These are phyloP conservation scores for Penicillium fuscoglaucum DNA, from an alignment of 2,329 filamentous ascomycete genomes.

Conservation along the genomic window DNA sequence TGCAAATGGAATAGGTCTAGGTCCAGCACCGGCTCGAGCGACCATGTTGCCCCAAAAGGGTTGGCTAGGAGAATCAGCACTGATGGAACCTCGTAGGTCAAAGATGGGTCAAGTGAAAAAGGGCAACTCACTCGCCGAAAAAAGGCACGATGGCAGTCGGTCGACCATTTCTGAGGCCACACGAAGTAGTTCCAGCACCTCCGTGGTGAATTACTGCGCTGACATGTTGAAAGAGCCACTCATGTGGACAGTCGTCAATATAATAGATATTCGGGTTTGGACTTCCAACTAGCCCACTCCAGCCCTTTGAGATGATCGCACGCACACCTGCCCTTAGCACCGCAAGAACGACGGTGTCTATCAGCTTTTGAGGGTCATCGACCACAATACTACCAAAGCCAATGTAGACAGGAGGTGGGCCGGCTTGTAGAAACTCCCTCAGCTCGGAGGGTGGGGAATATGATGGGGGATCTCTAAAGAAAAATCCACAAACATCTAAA, in stretches of 20 bases:
- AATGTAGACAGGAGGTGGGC: slow-evolving; percentile 55
- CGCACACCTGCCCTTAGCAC: slow-evolving; percentile 50
- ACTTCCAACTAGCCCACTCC: slow-evolving; percentile 50
- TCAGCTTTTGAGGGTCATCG: slow-evolving; percentile 50
- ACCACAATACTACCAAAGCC: slow-evolving; percentile 60
- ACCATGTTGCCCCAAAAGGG: slow-evolving; percentile 58
- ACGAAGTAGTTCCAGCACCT: slow-evolving; percentile 60
- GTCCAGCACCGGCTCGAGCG: slow-evolving; percentile 51
- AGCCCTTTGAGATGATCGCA: slow-evolving; percentile 57
- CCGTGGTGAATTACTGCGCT: slow-evolving; percentile 60
- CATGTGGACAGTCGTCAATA: slow-evolving; percentile 57
- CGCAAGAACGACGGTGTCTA: slow-evolving; percentile 50
- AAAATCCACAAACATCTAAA: slow-evolving; percentile 48
- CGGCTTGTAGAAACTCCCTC: slow-evolving; percentile 46
- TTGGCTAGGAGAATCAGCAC: slow-evolving; percentile 34
- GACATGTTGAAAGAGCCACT: slow-evolving; percentile 60
- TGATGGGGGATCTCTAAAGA: slow-evolving; percentile 41
- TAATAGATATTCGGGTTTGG: slow-evolving; percentile 46
- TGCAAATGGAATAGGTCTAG: slow-evolving; percentile 50
- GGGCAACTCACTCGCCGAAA: slow-evolving; percentile 50
- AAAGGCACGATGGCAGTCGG: slow-evolving; percentile 60
- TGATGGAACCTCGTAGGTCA: no score
- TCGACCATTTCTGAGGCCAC: slow-evolving; percentile 52
- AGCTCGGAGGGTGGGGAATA: slow-evolving; percentile 46
- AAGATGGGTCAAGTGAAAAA: no score